phyloP scores from a whole-genome alignment of 768 basidiomycete genomes.

The Neoboletus subvelutipes region DNA sequence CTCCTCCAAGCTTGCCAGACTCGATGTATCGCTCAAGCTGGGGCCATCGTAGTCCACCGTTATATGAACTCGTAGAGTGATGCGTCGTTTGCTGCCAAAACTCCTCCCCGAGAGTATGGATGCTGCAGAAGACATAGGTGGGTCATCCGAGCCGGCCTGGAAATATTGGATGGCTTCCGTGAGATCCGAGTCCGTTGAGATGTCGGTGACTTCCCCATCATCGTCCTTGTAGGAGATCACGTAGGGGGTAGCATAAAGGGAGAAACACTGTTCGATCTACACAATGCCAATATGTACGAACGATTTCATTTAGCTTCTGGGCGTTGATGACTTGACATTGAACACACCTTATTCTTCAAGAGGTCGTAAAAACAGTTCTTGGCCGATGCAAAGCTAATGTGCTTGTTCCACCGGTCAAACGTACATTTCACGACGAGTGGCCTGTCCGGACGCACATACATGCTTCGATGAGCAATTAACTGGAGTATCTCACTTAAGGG shows the following conservation, averaged over 20 bases:
- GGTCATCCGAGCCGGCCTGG: constrained; percentile 70
- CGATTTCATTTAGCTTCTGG: neutral
- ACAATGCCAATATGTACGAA: constrained; percentile 1
- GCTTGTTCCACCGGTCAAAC: constrained; percentile 70
- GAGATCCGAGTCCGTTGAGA: constrained; percentile 70
- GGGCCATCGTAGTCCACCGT: constrained; percentile 89
- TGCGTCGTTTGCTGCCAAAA: constrained; percentile 66
- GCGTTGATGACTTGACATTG: neutral
- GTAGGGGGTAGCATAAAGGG: constrained; percentile 67
- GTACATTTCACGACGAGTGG: constrained; percentile 82
- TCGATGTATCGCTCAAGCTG: constrained; percentile 85
- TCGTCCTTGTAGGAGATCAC: constrained; percentile 84
- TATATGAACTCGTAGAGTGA: constrained; percentile 76
- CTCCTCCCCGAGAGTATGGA: constrained; percentile 70
- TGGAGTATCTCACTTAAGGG: too few relatives aligned
- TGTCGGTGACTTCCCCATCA: constrained; percentile 74
- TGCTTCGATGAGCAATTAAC: too few relatives aligned
- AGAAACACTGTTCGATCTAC: constrained; percentile 85
- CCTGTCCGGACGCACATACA: constrained; percentile 61
- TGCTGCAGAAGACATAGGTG: constrained; percentile 64
- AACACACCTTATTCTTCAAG: constrained; percentile 67
- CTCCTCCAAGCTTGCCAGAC: constrained; percentile 76
- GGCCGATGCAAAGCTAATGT: constrained; percentile 78
- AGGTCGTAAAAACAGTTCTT: constrained; percentile 76
- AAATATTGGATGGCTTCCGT: constrained; percentile 89